Percentiles rank a stretch among this genome's conserved stretches.
These are phyloP conservation scores for Tilletia indica DNA, from an alignment of 1,284 basidiomycete species.

Conservation along the genomic window DNA sequence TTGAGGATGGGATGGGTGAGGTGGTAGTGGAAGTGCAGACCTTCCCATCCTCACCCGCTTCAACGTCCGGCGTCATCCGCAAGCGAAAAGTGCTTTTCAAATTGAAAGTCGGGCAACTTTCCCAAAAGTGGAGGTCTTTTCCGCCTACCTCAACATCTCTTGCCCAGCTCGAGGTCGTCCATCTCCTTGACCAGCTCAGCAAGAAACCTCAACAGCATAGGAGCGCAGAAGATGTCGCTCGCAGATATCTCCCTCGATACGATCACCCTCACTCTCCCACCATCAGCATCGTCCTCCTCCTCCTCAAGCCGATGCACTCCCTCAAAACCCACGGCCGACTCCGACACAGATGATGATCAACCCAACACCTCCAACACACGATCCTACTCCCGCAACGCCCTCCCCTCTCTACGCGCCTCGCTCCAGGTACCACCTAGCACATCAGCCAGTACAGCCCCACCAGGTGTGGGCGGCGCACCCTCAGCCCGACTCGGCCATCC, in stretches of 20 bases:
- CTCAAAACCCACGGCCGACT: not conserved
- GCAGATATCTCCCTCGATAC: constrained; percentile 13
- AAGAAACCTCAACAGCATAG: too few relatives aligned
- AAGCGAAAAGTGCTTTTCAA: too few relatives aligned
- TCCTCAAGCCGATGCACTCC: not conserved
- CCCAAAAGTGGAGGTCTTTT: not conserved
- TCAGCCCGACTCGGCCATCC: constrained; percentile 8
- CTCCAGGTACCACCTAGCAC: constrained; percentile 11
- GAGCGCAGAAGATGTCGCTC: not conserved
- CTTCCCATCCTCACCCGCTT: too few relatives aligned
- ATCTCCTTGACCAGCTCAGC: too few relatives aligned
- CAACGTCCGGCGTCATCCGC: too few relatives aligned
- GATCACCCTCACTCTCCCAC: constrained; percentile 1
- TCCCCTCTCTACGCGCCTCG: not conserved
- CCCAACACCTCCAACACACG: not conserved
- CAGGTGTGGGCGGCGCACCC: constrained; percentile 14
- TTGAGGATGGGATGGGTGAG: not conserved
- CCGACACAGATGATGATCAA: not conserved
- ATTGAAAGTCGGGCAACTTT: not conserved
- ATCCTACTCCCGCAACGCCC: not conserved
- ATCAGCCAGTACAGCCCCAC: constrained; percentile 1
- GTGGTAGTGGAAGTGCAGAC: not conserved
- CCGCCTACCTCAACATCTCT: not conserved
- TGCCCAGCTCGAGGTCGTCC: too few relatives aligned
- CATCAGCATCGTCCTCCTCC: not conserved